These are phyloP conservation scores for Echria macrotheca DNA, from an alignment of 495 filamentous ascomycete species.

Conservation along the genomic window DNA sequence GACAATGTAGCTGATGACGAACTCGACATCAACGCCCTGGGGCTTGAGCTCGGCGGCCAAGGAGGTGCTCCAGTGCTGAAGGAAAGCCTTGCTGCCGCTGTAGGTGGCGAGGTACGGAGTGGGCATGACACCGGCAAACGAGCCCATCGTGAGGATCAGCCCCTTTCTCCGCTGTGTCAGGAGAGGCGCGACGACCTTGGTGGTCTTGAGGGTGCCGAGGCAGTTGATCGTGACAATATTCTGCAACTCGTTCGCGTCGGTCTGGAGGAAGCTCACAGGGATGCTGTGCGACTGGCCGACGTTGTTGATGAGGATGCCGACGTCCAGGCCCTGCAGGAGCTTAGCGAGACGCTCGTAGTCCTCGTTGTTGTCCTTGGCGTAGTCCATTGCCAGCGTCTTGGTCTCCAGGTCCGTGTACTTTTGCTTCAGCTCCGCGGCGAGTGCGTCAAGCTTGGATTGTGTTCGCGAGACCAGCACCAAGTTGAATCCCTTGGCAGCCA, in stretches of 20 bases:
- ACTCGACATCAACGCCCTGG: slow-evolving; percentile 74
- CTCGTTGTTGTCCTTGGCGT: slow-evolving; percentile 63
- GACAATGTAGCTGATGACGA: slow-evolving; percentile 86
- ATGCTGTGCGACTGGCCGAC: slow-evolving; percentile 92
- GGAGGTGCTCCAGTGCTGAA: slow-evolving; percentile 91
- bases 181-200: slow-evolving; percentile 74
- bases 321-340: slow-evolving; percentile 64
- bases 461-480: slow-evolving; percentile 91
- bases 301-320: slow-evolving; percentile 93
- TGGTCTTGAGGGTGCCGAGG: slow-evolving; percentile 77
- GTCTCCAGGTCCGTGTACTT: slow-evolving; percentile 62
- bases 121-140: slow-evolving; percentile 83
- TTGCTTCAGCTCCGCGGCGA: slow-evolving; percentile 68
- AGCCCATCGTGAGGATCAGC: slow-evolving; percentile 94
- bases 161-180: slow-evolving; percentile 79
- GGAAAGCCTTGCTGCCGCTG: slow-evolving; percentile 95
- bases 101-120: slow-evolving; percentile 94
- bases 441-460: slow-evolving; percentile 72
- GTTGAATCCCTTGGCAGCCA: slow-evolving; percentile 90
- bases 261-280: slow-evolving; percentile 81
- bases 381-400: slow-evolving; percentile 86
- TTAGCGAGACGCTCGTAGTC: slow-evolving; percentile 70
- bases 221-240: slow-evolving; percentile 95
- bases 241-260: slow-evolving; percentile 67
- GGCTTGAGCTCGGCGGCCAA: slow-evolving; percentile 77